Conservation (phyloP, 176 grass and related monocot species). For the Poa pratensis region DNA sequence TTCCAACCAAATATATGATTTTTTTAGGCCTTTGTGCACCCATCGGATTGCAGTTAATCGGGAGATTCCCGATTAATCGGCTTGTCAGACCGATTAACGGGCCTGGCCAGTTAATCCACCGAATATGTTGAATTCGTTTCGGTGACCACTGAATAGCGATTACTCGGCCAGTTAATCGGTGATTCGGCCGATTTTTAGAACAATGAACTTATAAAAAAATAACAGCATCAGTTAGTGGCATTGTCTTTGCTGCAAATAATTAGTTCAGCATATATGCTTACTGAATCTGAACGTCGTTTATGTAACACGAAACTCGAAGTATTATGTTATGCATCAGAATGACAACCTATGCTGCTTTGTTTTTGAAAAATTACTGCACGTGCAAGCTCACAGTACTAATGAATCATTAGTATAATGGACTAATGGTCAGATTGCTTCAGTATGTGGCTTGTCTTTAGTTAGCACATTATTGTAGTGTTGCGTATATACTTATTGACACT, state of each 20-base stretch:
- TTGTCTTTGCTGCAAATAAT: not conserved
- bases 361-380: not conserved
- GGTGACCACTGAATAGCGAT: no score
- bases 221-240: not conserved
- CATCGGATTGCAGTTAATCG: no score
- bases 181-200: no score
- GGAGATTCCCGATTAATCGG: no score
- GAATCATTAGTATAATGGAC: not conserved
- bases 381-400: not conserved
- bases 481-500: conserved; percentile 7
- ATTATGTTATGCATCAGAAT: conserved; percentile 25
- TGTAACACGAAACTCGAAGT: not conserved
- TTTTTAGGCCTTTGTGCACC: no score
- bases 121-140: no score
- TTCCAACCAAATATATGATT: no score
- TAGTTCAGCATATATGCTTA: conserved; percentile 17
- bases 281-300: conserved; percentile 4
- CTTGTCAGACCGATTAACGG: no score
- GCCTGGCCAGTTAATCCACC: no score
- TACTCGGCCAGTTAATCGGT: no score
- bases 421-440: not conserved
- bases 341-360: not conserved
- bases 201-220: conserved; percentile 3
- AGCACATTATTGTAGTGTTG: conserved; percentile 15
- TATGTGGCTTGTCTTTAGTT: not conserved